phyloP scores from a whole-genome alignment of 2,329 filamentous ascomycete species.

The Apiospora saccharicola region DNA sequence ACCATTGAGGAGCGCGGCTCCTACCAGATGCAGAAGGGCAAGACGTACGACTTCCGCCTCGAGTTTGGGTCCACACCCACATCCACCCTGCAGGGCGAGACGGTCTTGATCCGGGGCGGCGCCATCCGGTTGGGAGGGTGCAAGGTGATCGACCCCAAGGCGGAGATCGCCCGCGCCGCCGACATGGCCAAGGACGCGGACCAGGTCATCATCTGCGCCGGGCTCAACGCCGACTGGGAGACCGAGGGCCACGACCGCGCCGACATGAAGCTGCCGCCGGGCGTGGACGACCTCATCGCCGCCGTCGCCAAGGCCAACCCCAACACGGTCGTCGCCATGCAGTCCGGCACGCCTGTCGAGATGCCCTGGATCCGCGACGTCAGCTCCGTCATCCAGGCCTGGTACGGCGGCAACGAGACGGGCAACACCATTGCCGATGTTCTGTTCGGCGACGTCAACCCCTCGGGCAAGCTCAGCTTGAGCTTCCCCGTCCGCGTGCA shows the following conservation, averaged over 20 bases:
- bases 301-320: slow-evolving; percentile 72
- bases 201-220: slow-evolving; percentile 80
- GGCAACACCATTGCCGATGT: slow-evolving; percentile 68
- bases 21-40: slow-evolving; percentile 64
- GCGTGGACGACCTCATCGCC: slow-evolving; percentile 73
- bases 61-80: slow-evolving; percentile 67
- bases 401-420: slow-evolving; percentile 82
- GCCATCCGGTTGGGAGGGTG: slow-evolving; percentile 69
- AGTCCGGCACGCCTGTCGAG: slow-evolving; percentile 77
- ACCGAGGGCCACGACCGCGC: slow-evolving; percentile 80
- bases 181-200: slow-evolving; percentile 73
- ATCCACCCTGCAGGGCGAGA: slow-evolving; percentile 59
- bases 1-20: slow-evolving; percentile 69
- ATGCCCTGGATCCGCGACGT: slow-evolving; percentile 73
- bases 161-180: slow-evolving; percentile 71
- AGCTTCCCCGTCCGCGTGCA: slow-evolving; percentile 59
- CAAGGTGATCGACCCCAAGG: slow-evolving; percentile 62
- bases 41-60: slow-evolving; percentile 65
- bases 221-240: slow-evolving; percentile 84
- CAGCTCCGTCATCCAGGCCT: slow-evolving; percentile 73
- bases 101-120: slow-evolving; percentile 62
- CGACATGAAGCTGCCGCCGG: slow-evolving; percentile 78
- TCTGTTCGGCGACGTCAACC: slow-evolving; percentile 67
- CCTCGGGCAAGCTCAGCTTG: slow-evolving; percentile 64
- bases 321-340: slow-evolving; percentile 76